Base-by-base conservation (phyloP, 306 rosid genomes). In the Alnus rubra region DNA sequence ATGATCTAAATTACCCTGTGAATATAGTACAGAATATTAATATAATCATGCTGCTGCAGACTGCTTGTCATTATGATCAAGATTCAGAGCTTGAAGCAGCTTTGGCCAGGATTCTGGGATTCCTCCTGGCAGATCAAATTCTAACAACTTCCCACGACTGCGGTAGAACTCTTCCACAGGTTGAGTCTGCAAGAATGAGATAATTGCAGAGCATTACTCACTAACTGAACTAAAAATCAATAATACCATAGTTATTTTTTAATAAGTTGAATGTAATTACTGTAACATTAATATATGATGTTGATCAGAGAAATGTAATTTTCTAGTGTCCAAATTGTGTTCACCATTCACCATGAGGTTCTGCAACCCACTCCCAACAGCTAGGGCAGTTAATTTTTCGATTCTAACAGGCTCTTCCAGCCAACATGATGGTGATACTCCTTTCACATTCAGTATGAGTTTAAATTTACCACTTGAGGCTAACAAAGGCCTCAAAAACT, bases 81-180 rank as follows among this genome's bases (percentile, higher is more conserved):
- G 94, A 90, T 90, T 86, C 76, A 93, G 97, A 75, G 88, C 96
- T 50, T 79, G 93, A 74, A 95, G 92, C 84, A 95, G 84, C 93
- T 91, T 95, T 18, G 98, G 98, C 99, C 99, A 95, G 65, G 99
- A 93, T 79, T 92, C 99, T 1, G 97, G 94, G 74, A 95, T 95
- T 30, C 99, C 99, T 77, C 99, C 99, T 30, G 99, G 99, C 68
- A 95, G 88, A 84, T 90, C 87, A 85, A 95, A 95, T 80, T 92
- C 99, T 92, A 93, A 67, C 76, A 95, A 31, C 88, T 89, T 90
- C 47, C 92, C 98, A 76, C 87, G 79, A 73, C 78, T 84, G 14
- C 89, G 89, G 87, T 93, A 95, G 70, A 88, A 93, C 71, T 84
- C 96, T 85, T 95, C 98, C 76, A 95, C 90, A 33, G 97, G 97